Conservation (phyloP, 1,139 yeast species). For the Candida labiduridarum region DNA sequence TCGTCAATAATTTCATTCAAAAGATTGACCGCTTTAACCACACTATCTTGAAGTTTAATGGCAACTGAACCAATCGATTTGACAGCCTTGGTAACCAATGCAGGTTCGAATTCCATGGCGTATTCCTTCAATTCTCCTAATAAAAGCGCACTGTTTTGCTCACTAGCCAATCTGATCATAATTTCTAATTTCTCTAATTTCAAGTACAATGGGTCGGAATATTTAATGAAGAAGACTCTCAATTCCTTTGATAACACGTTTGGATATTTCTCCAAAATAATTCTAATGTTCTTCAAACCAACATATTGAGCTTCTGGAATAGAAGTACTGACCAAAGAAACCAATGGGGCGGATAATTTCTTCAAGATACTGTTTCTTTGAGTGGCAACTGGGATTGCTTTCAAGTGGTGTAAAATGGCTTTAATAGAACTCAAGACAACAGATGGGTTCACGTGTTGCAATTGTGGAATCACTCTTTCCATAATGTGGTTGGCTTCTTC, state of each 20-base stretch:
- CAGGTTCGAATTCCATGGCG: constrained; percentile 91
- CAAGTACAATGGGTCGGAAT: constrained; percentile 91
- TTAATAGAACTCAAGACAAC: constrained; percentile 89
- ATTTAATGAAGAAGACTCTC: constrained; percentile 89
- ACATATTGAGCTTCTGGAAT: constrained; percentile 96
- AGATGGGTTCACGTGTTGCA: constrained; percentile 96
- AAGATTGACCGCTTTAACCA: constrained; percentile 74
- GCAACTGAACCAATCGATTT: constrained; percentile 89
- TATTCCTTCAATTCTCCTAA: constrained; percentile 89
- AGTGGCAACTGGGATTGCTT: constrained; percentile 41
- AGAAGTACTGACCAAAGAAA: constrained; percentile 75
- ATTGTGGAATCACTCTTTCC: constrained; percentile 90
- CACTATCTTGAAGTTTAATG: constrained; percentile 65
- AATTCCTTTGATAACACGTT: constrained; percentile 75
- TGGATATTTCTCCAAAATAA: constrained; percentile 89
- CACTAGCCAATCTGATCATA: constrained; percentile 79
- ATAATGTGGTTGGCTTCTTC: constrained; percentile 83
- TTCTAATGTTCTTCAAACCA: constrained; percentile 87
- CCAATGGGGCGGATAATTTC: constrained; percentile 89
- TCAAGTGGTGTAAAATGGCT: constrained; percentile 74
- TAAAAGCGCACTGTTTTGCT: constrained; percentile 65
- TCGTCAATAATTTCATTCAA: constrained; percentile 75
- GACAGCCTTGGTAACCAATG: constrained; percentile 81
- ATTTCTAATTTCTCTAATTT: constrained; percentile 93
- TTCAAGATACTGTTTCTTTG: constrained; percentile 50